Evolutionary conservation across 163 green algal species (phyloP), one percentile per base, ranked within the genome.

Genomic region (Prototheca wickerhamii): DNA sequence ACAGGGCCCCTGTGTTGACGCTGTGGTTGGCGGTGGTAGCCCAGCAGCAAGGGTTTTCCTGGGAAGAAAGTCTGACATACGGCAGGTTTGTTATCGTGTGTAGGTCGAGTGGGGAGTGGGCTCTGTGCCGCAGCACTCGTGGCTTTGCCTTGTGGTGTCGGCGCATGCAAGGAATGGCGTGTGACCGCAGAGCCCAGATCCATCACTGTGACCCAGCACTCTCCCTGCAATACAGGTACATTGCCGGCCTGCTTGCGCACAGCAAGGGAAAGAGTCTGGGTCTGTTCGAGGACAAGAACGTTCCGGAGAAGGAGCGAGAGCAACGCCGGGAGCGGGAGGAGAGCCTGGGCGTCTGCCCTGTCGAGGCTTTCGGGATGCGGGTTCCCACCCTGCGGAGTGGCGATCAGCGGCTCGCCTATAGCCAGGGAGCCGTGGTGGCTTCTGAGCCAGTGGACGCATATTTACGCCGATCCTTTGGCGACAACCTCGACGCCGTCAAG

Each of bases 21-120:
- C 58, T 81, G 17, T 81, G 74, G 74, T 70, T 54, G 21, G 63
- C 69, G 3, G 63, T 73, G 34, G 68, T 79, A 2, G 73, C 73
- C 20, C 33, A 79, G 67, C 51, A 56, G 17, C 32, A 79, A 31
- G 73, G 73, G 4, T 67, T 50, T 40, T 60, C 25, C 29, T 69
- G 53, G 50, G 50, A 75, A 0, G 74, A 77, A 44, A 71, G 28
- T 1, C 49, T 81, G 30, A 78, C 74, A 0, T 75, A 74, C 35
- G 74, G 74, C 21, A 71, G 61, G 61, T 37, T 28, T 31, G 59
- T 71, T 18, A 44, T 49, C 40, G 40, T 49, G 15, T 49, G 40
- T 49, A 23, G 40, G 40, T 10, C 12, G 40, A 49, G 15, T 10
- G 40, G 40, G 15, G 40, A 15, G 40, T 10, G 40, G 12, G 40